Evolutionary conservation across 2,329 filamentous ascomycete genomes (phyloP).

Genomic region (Paraconiothyrium sp.): DNA sequence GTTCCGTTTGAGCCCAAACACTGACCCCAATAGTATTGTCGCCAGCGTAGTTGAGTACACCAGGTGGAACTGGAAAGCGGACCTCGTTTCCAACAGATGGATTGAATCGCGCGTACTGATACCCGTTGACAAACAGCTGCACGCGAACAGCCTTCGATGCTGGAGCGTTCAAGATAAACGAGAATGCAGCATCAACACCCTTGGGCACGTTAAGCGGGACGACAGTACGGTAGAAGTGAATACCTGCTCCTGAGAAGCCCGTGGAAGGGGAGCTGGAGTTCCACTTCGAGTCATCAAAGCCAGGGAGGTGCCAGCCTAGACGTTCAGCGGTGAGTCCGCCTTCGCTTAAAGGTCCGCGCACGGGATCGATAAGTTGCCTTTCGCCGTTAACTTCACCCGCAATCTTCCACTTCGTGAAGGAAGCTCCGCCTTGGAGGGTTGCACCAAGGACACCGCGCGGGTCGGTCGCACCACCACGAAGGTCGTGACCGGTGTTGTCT

Average conservation of each 20-base stretch:
- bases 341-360: constrained; percentile 66
- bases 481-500: constrained; percentile 69
- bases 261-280: constrained; percentile 46
- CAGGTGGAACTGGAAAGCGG: constrained; percentile 68
- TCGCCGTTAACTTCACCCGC: constrained; percentile 66
- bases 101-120: constrained; percentile 69
- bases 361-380: constrained; percentile 59
- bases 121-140: constrained; percentile 71
- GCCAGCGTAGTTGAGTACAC: constrained; percentile 66
- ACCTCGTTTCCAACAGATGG: constrained; percentile 70
- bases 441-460: constrained; percentile 64
- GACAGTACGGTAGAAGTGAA: constrained; percentile 65
- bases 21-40: constrained; percentile 67
- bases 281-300: constrained; percentile 62
- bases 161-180: constrained; percentile 62
- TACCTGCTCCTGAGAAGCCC: constrained; percentile 60
- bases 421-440: constrained; percentile 54
- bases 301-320: constrained; percentile 67
- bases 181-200: constrained; percentile 65
- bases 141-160: constrained; percentile 59
- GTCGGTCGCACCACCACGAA: constrained; percentile 59
- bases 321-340: constrained; percentile 68
- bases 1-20: constrained; percentile 67
- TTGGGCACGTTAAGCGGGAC: constrained; percentile 62
- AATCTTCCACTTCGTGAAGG: constrained; percentile 66